phyloP scores from a whole-genome alignment of 2,329 filamentous ascomycete species.

The Sporothrix euskadiensis region DNA sequence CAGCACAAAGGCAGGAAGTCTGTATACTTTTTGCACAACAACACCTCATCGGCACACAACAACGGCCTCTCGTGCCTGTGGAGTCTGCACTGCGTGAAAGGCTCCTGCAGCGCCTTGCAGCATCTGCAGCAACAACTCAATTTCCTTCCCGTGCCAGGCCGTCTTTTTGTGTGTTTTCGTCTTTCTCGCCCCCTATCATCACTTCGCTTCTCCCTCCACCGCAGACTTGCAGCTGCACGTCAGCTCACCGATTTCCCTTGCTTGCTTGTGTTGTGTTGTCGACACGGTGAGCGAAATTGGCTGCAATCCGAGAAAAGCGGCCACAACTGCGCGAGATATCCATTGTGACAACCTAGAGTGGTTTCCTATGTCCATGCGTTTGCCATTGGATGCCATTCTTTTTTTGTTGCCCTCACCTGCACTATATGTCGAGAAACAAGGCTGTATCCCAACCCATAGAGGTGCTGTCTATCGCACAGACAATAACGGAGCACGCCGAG shows the following conservation, averaged over 20 bases:
- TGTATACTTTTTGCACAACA: slow-evolving; percentile 12
- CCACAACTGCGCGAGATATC: background rate
- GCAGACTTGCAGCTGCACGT: background rate
- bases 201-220: slow-evolving; percentile 1
- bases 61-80: background rate
- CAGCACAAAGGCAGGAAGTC: slow-evolving; percentile 21
- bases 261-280: slow-evolving; percentile 1
- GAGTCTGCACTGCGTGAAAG: background rate
- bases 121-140: slow-evolving; percentile 17
- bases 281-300: background rate
- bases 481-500: background rate
- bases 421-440: slow-evolving; percentile 11
- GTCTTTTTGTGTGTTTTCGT: background rate
- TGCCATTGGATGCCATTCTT: background rate
- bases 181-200: background rate
- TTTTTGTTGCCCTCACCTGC: background rate
- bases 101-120: slow-evolving; percentile 17
- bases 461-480: slow-evolving; percentile 1
- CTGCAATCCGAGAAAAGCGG: background rate
- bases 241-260: slow-evolving; percentile 7
- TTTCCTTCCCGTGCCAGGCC: slow-evolving; percentile 11
- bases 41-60: background rate
- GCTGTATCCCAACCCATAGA: slow-evolving; percentile 12
- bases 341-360: background rate
- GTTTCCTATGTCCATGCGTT: background rate